These are phyloP conservation scores for Croton setiger DNA, from an alignment of 441 rosid genomes.

Conservation along the genomic window DNA sequence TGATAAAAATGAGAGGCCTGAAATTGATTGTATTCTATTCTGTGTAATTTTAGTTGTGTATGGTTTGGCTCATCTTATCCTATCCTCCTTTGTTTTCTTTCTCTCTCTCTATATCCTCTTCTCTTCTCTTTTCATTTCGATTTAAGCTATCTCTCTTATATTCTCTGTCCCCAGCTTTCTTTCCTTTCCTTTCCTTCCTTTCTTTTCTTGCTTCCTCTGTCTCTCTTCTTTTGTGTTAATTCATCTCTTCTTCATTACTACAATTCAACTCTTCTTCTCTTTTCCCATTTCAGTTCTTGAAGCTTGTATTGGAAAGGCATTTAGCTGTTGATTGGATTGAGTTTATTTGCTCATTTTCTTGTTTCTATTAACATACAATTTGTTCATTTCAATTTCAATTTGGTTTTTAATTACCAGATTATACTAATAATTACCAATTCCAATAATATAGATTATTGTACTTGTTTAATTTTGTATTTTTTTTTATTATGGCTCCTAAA, in stretches of 20 bases:
- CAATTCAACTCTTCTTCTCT: not conserved
- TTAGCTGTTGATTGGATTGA: not conserved
- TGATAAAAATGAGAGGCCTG: constrained; percentile 63
- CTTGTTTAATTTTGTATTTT: constrained; percentile 7
- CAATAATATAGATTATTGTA: not conserved
- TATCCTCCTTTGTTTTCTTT: not conserved
- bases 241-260: constrained; percentile 1
- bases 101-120: constrained; percentile 28
- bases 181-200: constrained; percentile 4
- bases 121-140: not conserved
- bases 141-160: not conserved
- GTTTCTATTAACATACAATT: not conserved
- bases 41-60: constrained; percentile 21
- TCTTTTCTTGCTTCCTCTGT: not conserved
- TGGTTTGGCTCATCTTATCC: constrained; percentile 79
- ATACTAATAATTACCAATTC: not conserved
- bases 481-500: constrained; percentile 53
- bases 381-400: too few relatives aligned
- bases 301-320: not conserved
- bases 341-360: not conserved
- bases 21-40: constrained; percentile 36
- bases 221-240: too few relatives aligned
- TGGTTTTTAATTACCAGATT: too few relatives aligned
- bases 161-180: constrained; percentile 12
- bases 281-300: not conserved